phyloP scores from a whole-genome alignment of 352 stramenopile genomes.

The Phytopythium boreale region DNA sequence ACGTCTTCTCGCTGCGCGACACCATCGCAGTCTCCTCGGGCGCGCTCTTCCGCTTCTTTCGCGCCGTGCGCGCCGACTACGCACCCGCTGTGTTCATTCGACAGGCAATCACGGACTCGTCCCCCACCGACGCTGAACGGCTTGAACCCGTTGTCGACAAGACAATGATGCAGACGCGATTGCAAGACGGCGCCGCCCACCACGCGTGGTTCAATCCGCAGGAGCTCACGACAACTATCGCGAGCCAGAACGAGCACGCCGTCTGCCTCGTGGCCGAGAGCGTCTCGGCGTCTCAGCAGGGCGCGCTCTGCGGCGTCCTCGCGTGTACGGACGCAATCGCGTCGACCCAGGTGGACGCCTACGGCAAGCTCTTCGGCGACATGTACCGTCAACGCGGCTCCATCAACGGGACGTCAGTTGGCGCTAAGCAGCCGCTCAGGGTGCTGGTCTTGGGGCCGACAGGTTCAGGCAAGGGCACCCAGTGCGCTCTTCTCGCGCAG shows the following conservation, averaged over 20 bases:
- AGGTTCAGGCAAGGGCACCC: conserved; percentile 93
- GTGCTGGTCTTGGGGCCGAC: conserved; percentile 91
- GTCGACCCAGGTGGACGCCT: conserved; percentile 37
- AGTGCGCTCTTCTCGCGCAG: conserved; percentile 88
- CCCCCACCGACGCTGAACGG: conserved; percentile 17
- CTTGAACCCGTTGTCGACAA: conserved; percentile 29
- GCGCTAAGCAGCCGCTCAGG: conserved; percentile 28
- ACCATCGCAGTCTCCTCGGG: conserved; percentile 36
- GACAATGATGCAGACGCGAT: conserved; percentile 25
- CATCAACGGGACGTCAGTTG: conserved; percentile 6
- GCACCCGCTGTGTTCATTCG: conserved; percentile 33
- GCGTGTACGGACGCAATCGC: conserved; percentile 49
- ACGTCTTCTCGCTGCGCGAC: conserved; percentile 57
- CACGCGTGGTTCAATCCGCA: conserved; percentile 42
- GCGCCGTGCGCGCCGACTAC: conserved; percentile 48
- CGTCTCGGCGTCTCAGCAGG: conserved; percentile 15
- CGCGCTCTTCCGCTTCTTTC: conserved; percentile 59
- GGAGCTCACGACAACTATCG: conserved; percentile 19
- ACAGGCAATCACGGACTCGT: conserved; percentile 6
- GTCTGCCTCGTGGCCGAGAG: conserved; percentile 51
- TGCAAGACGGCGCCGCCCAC: conserved; percentile 31
- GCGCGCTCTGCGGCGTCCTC: conserved; percentile 30
- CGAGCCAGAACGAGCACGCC: conserved; percentile 51
- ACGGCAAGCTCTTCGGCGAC: conserved; percentile 58
- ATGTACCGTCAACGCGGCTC: conserved; percentile 35